phyloP scores from a whole-genome alignment of 257 asterid genomes.

The Salvia splendens region DNA sequence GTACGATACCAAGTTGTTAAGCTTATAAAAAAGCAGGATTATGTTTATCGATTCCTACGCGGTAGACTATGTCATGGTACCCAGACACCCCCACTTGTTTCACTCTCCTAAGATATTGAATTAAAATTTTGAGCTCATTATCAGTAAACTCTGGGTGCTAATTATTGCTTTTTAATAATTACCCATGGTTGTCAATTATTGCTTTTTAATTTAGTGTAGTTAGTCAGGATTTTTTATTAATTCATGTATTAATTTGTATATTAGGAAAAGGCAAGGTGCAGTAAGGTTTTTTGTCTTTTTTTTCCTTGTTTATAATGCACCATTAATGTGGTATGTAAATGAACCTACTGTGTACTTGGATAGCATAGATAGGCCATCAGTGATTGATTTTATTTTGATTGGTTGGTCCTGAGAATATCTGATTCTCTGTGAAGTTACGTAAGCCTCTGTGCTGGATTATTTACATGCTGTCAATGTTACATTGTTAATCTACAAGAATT shows the following conservation, averaged over 20 bases:
- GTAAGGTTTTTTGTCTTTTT: not conserved
- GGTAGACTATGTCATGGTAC: not conserved
- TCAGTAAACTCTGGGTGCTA: slow-evolving; percentile 4
- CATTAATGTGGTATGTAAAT: not conserved
- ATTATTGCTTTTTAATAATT: slow-evolving; percentile 5
- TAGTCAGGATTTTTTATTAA: slow-evolving; percentile 2
- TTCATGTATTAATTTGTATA: slow-evolving; percentile 1
- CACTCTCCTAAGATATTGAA: slow-evolving; percentile 7
- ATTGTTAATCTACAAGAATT: slow-evolving; percentile 18
- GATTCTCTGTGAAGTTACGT: slow-evolving; percentile 26
- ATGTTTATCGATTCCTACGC: not conserved
- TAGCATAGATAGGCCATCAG: slow-evolving; percentile 2
- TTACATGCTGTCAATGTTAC: slow-evolving; percentile 14
- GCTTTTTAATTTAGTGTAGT: slow-evolving; percentile 5
- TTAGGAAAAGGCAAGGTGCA: not conserved
- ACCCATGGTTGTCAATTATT: slow-evolving; percentile 4
- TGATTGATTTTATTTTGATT: slow-evolving; percentile 19
- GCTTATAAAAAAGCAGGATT: slow-evolving; percentile 3
- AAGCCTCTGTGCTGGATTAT: slow-evolving; percentile 3
- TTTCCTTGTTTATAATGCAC: slow-evolving; percentile 12
- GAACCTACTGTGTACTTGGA: not conserved
- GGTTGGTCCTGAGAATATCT: slow-evolving; percentile 25
- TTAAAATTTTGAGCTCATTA: slow-evolving; percentile 21
- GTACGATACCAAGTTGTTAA: not conserved
- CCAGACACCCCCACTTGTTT: slow-evolving; percentile 11